Evolutionary conservation across 805 yeast species (phyloP), one percentile per base, ranked within the genome.

Genomic region (Hagleromyces aurorensis): DNA sequence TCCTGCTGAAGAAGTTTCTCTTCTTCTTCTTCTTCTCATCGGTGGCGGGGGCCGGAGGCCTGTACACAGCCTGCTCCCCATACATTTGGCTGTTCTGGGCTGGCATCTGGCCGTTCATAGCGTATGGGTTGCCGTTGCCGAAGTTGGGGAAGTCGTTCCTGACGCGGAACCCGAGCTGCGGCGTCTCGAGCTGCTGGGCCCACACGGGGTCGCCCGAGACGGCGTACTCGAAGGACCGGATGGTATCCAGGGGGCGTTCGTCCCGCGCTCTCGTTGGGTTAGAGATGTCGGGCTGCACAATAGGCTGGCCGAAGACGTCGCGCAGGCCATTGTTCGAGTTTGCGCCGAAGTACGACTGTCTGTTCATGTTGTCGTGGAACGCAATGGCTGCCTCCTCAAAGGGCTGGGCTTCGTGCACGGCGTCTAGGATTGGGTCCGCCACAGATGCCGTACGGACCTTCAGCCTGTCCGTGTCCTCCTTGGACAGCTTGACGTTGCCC

Each of bases 241-340:
- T 87, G 2, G 99, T 91, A 57, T 93, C 99, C 48, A 91, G 64
- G 4, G 99, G 99, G 49, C 99, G 74, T 61, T 91, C 99, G 56
- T 87, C 89, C 58, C 98, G 73, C 13, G 81, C 62, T 49, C 99
- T 72, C 5, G 96, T 78, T 16, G 99, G 99, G 53, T 91, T 91
- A 21, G 94, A 84, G 44, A 80, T 67, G 55, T 91, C 99, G 6
- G 93, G 82, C 40, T 73, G 74, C 3, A 52, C 52, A 48, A 91
- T 91, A 5, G 78, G 74, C 36, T 72, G 71, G 13, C 99, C 99
- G 56, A 87, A 89, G 23, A 84, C 75, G 55, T 91, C 99, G 44
- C 46, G 43, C 16, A 53, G 34, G 16, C 76, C 75, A 23, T 64
- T 34, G 21, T 27, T 17, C 22, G 36, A 22, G 14, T 39, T 28